Percentiles rank a stretch among this genome's conserved stretches.
Evolutionary conservation across 352 stramenopile species (phyloP).

Genomic region (Peronospora tabacina): DNA sequence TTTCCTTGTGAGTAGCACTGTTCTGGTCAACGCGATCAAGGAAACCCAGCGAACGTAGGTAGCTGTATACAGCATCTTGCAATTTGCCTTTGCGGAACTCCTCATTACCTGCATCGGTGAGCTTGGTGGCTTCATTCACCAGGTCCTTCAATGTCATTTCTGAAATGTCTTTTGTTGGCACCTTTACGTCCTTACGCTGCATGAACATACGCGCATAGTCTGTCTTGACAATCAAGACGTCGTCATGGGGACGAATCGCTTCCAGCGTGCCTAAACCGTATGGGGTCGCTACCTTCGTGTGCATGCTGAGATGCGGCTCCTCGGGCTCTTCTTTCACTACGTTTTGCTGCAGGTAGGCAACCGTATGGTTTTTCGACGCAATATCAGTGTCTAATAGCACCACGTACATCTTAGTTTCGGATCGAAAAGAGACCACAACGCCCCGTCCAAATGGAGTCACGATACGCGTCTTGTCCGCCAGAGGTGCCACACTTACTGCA

Average conservation of each 20-base stretch:
- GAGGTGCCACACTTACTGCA: conserved; percentile 48
- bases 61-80: conserved; percentile 66
- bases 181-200: conserved; percentile 68
- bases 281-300: conserved; percentile 69
- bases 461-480: conserved; percentile 69
- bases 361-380: conserved; percentile 47
- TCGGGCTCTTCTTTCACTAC: conserved; percentile 61
- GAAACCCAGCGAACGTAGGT: conserved; percentile 59
- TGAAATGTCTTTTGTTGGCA: conserved; percentile 50
- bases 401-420: conserved; percentile 72
- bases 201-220: conserved; percentile 69
- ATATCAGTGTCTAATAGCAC: conserved; percentile 61
- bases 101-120: conserved; percentile 64
- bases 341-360: conserved; percentile 62
- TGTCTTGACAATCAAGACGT: conserved; percentile 59
- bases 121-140: conserved; percentile 50
- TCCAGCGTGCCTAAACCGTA: conserved; percentile 62
- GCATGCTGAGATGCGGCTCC: conserved; percentile 62
- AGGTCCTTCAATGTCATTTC: conserved; percentile 80
- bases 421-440: conserved; percentile 62
- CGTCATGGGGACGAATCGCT: conserved; percentile 57
- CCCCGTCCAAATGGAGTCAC: conserved; percentile 68
- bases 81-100: conserved; percentile 55
- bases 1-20: conserved; percentile 74
- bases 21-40: conserved; percentile 76